Base-by-base conservation (phyloP, 225 moss, liverwort and hornwort genomes). In the Neckera pumila region DNA sequence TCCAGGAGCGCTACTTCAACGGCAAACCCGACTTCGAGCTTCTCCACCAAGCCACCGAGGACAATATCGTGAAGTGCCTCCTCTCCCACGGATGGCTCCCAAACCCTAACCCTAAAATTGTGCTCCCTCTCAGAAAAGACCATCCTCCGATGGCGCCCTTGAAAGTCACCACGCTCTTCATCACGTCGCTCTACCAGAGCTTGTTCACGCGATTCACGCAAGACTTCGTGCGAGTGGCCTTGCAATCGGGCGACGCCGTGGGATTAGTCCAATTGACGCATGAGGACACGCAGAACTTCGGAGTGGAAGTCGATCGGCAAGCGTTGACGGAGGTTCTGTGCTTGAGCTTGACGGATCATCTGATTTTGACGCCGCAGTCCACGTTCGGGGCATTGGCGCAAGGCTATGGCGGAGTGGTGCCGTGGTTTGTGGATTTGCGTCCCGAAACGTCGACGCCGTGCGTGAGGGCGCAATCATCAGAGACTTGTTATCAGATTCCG, bases 301-400 rank as follows among this genome's bases (percentile, higher is more conserved):
- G 93, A 4, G 79, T 82, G 33, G 96, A 96, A 71, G 92, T 90
- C 23, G 94, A 96, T 66, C 76, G 87, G 51, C 93, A 93, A 62
- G 94, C 95, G 5, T 81, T 96, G 69, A 69, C 89, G n/a, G 95
- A 96, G 82, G 82, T 96, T 27, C 63, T 96, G 59, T 94, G 92
- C 54, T 75, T 95, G 23, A 96, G 96, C 89, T 75, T 96, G 11
- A 92, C 93, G 17, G 96, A 96, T 51, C 86, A 89, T 31, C 62
- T 95, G 26, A 84, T 96, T 28, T 36, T 91, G 66, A 94, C 96
- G 17, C 95, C 96, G 18, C 86, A 87, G 45, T 96, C 94, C 25
- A 96, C 96, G 10, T 95, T 96, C 54, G 95, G 96, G 4, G 94
- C 94, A 14, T 34, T 91, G 25, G 94, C 96, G 54, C 96, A 96